These are phyloP conservation scores for Nakazawaea wickerhamii DNA, from an alignment of 805 yeast species.

Conservation along the genomic window DNA sequence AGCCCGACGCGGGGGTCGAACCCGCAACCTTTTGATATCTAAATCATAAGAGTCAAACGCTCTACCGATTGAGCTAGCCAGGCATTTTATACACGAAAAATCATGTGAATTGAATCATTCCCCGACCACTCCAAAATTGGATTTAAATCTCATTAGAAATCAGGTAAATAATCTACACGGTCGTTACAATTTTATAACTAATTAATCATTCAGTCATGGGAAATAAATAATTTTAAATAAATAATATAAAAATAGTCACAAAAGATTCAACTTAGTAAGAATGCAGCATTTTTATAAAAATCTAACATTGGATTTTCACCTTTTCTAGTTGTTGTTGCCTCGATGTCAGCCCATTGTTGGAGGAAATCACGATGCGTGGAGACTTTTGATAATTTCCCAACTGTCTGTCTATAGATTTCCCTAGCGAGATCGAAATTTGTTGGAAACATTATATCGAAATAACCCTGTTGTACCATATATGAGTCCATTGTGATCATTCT, in stretches of 20 bases:
- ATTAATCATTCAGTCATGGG: no score
- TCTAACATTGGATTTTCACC: slow-evolving; percentile 86
- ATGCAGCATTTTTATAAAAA: slow-evolving; percentile 70
- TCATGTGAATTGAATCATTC: background rate
- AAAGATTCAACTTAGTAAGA: slow-evolving; percentile 38
- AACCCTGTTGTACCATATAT: slow-evolving; percentile 82
- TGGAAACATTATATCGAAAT: slow-evolving; percentile 82
- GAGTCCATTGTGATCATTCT: slow-evolving; percentile 65
- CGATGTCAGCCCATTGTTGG: slow-evolving; percentile 64
- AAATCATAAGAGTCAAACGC: slow-evolving; percentile 1
- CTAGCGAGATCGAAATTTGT: slow-evolving; percentile 64
- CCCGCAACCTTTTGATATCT: slow-evolving; percentile 2
- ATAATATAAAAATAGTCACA: no score
- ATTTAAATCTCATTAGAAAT: no score
- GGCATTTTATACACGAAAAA: background rate
- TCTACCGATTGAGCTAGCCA: slow-evolving; percentile 3
- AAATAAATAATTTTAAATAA: no score
- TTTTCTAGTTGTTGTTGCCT: slow-evolving; percentile 59
- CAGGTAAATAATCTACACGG: no score
- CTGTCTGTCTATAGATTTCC: slow-evolving; percentile 56
- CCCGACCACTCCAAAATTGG: no score
- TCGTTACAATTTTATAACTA: no score
- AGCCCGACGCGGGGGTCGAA: slow-evolving; percentile 4
- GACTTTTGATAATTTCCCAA: slow-evolving; percentile 52
- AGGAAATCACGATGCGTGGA: slow-evolving; percentile 61